phyloP scores from a whole-genome alignment of 192 early-diverging fungal species.

The Cladochytrium replicatum region DNA sequence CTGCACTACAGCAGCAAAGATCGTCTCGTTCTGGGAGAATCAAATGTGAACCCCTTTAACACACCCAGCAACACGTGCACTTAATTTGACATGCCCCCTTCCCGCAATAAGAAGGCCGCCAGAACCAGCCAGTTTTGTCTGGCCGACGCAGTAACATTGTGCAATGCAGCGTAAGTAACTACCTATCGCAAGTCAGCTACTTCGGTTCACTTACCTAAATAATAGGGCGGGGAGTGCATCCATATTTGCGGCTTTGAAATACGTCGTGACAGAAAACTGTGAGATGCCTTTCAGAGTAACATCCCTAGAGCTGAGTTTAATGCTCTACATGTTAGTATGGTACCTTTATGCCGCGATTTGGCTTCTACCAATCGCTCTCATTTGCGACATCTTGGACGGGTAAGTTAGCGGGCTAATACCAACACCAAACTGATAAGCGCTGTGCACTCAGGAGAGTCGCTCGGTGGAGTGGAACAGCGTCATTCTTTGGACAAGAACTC shows the following conservation, averaged over 20 bases:
- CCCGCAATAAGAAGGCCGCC: no score
- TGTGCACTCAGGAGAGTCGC: constrained; percentile 39
- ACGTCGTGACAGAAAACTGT: constrained; percentile 19
- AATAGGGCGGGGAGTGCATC: constrained; percentile 65
- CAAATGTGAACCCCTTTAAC: no score
- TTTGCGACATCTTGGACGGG: constrained; percentile 28
- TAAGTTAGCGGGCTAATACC: constrained; percentile 7
- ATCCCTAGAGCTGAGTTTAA: neutral
- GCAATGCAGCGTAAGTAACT: constrained; percentile 71
- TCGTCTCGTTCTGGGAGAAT: no score
- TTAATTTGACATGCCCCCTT: no score
- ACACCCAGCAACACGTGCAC: no score
- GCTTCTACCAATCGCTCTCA: constrained; percentile 19
- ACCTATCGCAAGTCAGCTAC: constrained; percentile 52
- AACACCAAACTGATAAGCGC: neutral
- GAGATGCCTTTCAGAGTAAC: neutral
- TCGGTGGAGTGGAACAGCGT: constrained; percentile 64
- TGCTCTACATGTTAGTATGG: constrained; percentile 10
- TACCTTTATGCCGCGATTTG: constrained; percentile 21
- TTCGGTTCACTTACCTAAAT: constrained; percentile 31
- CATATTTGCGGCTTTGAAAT: constrained; percentile 26
- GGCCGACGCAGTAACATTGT: constrained; percentile 79
- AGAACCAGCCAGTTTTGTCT: constrained; percentile 47
- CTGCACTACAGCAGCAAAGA: no score
- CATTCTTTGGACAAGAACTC: constrained; percentile 77